Percentiles rank a stretch among this genome's conserved stretches.
Evolutionary conservation across 805 yeast species (phyloP).

Genomic region (Maudiozyma pseudohumilis): DNA sequence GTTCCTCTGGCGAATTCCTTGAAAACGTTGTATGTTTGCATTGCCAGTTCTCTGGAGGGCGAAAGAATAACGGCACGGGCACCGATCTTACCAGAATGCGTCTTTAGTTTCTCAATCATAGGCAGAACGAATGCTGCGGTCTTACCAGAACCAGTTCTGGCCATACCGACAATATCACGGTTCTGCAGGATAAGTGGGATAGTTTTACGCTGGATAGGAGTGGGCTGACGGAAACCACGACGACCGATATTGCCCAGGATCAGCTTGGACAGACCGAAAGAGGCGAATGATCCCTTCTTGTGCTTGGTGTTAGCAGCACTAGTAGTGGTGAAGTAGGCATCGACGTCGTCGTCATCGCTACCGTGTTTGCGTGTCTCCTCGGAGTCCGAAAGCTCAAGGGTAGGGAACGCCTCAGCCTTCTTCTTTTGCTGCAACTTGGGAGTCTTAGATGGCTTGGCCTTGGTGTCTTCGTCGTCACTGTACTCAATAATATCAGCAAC

Average conservation of each 20-base stretch:
- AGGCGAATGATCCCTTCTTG: constrained; percentile 74
- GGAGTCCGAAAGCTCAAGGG: constrained; percentile 44
- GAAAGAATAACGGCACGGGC: constrained; percentile 81
- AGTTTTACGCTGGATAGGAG: constrained; percentile 95
- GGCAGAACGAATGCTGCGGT: constrained; percentile 96
- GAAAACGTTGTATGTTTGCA: constrained; percentile 82
- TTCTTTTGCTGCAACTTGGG: constrained; percentile 4
- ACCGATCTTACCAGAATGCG: constrained; percentile 81
- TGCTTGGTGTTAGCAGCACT: constrained; percentile 22
- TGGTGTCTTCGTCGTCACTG: constrained; percentile 33
- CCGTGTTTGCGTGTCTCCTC: constrained; percentile 28
- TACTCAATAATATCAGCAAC: constrained; percentile 23
- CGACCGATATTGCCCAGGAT: constrained; percentile 59
- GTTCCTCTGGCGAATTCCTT: constrained; percentile 82
- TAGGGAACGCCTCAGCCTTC: constrained; percentile 32
- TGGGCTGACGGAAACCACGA: constrained; percentile 90
- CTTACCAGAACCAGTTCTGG: constrained; percentile 97
- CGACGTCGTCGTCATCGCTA: constrained; percentile 38
- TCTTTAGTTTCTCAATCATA: constrained; percentile 70
- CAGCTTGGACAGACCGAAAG: constrained; percentile 76
- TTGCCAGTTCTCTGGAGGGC: constrained; percentile 93
- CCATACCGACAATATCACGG: constrained; percentile 98
- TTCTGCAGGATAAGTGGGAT: constrained; percentile 81
- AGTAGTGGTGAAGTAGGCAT: constrained; percentile 34
- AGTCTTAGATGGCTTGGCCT: constrained; percentile 13